Base-by-base conservation (phyloP, 164 flowering plant genomes). In the Magnolia changhungtana region DNA sequence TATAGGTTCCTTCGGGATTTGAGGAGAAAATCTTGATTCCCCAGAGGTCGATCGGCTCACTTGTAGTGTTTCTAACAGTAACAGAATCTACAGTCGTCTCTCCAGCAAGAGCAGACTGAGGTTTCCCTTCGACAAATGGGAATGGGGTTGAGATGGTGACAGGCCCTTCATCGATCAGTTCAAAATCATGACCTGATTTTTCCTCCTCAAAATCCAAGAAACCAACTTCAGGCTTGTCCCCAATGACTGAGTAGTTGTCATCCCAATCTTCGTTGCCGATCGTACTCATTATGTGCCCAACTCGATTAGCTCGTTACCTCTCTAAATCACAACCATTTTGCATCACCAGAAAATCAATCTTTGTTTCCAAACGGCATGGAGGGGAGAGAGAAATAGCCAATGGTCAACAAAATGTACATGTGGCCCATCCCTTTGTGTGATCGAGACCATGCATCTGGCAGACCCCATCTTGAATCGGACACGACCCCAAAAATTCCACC, bases 61-160 rank as follows among this genome's bases (percentile, higher is more conserved):
- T 20, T 52, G 94, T 90, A 4, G 85, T 89, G 86, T 96, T 96
- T 67, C 74, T 75, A 2, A 96, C 72, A 1, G 96, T 90, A 11
- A 94, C 82, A 0, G 86, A 72, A 75, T 88, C 87, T 0, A 75
- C 71, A 10, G 81, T 83, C 23, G 83, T 88, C 69, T 90, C 89
- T 74, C 94, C 95, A 1, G 88, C 85, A 3, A 77, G 61, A 19
- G 85, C 84, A 0, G 96, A 90, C 59, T 75, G 91, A 64, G 98
- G 98, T 73, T 92, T 90, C 29, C 88, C 96, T 2, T 63, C 31
- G 7, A 64, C 63, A 55, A 86, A 83, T 21, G 95, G 86, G 67
- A 96, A 96, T 64, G 99, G 99, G 7, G 78, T 83, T 1, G 99
- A 96, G 61, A 96, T 76, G 23, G 81, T 6, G 72, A 92, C 82